Evolutionary conservation across 2,329 filamentous ascomycete genomes (phyloP).

Genomic region (Setomelanomma holmii): DNA sequence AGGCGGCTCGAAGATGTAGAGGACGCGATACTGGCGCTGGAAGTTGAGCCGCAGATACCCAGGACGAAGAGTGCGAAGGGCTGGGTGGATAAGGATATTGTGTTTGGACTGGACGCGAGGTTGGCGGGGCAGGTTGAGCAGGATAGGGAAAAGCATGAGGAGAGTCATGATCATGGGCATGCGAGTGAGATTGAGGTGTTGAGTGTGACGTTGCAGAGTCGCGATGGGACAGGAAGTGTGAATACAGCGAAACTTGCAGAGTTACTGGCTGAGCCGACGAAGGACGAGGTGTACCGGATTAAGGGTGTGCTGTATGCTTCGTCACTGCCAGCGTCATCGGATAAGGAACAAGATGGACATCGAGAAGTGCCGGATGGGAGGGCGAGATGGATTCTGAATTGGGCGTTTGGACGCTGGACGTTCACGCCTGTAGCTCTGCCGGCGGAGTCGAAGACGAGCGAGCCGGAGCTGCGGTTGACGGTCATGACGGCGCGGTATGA

Average conservation of each 20-base stretch:
- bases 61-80: conserved; percentile 87
- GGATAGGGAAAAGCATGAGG: conserved; percentile 50
- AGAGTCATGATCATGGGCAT: conserved; percentile 66
- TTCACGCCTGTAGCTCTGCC: conserved; percentile 68
- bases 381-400: conserved; percentile 87
- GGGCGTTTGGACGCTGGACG: conserved; percentile 96
- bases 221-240: conserved; percentile 62
- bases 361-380: conserved; percentile 47
- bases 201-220: conserved; percentile 70
- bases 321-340: conserved; percentile 57
- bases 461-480: conserved; percentile 72
- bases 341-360: conserved; percentile 38
- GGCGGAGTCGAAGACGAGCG: conserved; percentile 50
- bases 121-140: conserved; percentile 63
- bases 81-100: conserved; percentile 75
- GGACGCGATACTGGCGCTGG: conserved; percentile 80
- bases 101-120: conserved; percentile 88
- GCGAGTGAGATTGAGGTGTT: conserved; percentile 89
- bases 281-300: conserved; percentile 95
- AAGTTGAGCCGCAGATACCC: conserved; percentile 74
- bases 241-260: conserved; percentile 62
- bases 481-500: conserved; percentile 77
- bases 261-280: conserved; percentile 76
- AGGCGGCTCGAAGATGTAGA: conserved; percentile 76
- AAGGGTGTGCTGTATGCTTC: conserved; percentile 70